A percentile compares a stretch with the other conserved stretches of the same genome.
These are phyloP conservation scores for Aspergillus costaricaensis DNA, from an alignment of 2,329 filamentous ascomycete genomes.

Conservation along the genomic window DNA sequence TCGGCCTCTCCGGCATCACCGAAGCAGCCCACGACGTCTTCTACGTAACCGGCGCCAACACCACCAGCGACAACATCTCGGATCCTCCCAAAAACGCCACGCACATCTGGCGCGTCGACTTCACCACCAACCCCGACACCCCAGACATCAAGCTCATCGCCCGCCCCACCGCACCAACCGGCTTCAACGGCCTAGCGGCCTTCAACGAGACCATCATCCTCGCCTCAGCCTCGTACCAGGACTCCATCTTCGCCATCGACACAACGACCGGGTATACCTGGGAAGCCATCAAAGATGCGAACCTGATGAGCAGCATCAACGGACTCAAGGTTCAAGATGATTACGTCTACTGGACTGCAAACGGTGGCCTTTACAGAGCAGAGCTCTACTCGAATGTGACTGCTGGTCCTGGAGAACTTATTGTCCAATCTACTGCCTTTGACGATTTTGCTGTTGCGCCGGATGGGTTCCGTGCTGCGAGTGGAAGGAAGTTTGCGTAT, in stretches of 20 bases:
- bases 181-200: neutral
- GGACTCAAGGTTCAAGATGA: neutral
- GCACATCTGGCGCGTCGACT: conserved; percentile 1
- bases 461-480: neutral
- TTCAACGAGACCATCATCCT: neutral
- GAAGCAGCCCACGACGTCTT: conserved; percentile 5
- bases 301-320: neutral
- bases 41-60: conserved; percentile 2
- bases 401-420: neutral
- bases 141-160: neutral
- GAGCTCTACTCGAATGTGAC: neutral
- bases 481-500: neutral
- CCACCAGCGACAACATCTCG: neutral
- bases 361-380: neutral
- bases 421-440: neutral
- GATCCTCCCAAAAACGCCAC: neutral
- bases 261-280: neutral
- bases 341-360: neutral
- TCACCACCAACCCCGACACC: neutral
- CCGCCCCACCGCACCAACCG: neutral
- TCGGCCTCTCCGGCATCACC: neutral
- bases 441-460: neutral
- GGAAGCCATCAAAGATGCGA: neutral
- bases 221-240: neutral
- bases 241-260: neutral